Conservation (phyloP, 1,284 basidiomycete species). For the Rhodofomes roseus region DNA sequence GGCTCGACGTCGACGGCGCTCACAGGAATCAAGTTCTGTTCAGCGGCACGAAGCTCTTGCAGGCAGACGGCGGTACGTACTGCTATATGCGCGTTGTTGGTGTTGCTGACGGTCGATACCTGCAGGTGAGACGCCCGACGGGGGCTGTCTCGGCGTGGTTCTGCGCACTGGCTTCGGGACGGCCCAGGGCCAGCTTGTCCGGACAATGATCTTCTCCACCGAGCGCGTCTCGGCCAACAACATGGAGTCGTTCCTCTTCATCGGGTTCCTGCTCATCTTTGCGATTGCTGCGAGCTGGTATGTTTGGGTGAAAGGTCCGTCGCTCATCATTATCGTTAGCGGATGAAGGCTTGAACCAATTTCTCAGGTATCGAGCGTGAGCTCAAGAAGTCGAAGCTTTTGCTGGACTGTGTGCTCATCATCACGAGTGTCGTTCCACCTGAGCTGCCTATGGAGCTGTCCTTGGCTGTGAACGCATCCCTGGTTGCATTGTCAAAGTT, state of each 20-base stretch:
- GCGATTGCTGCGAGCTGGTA: conserved; percentile 95
- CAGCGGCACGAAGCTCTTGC: conserved; percentile 92
- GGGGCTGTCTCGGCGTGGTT: conserved; percentile 87
- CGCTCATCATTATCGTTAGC: background rate
- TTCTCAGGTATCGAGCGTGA: conserved; percentile 79
- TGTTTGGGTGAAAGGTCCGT: conserved; percentile 88
- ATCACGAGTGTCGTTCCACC: conserved; percentile 95
- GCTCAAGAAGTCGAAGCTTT: conserved; percentile 88
- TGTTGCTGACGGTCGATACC: background rate
- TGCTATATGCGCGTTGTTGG: background rate
- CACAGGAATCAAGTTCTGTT: conserved; percentile 91
- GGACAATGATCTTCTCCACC: conserved; percentile 97
- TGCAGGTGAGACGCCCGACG: conserved; percentile 71
- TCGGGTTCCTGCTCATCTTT: conserved; percentile 93
- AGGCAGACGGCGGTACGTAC: conserved; percentile 53
- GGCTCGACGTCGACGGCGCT: conserved; percentile 76
- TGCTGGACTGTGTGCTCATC: conserved; percentile 92
- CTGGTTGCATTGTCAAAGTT: conserved; percentile 91
- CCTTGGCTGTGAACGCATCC: conserved; percentile 90
- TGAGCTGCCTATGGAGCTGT: conserved; percentile 94
- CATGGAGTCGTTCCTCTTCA: conserved; percentile 90
- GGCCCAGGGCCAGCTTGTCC: conserved; percentile 90
- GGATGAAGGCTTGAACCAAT: background rate
- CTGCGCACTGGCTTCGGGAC: conserved; percentile 96
- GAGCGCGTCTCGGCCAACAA: conserved; percentile 95